These are phyloP conservation scores for Streptanthus diversifolius DNA, from an alignment of 345 rosid species.

Conservation along the genomic window DNA sequence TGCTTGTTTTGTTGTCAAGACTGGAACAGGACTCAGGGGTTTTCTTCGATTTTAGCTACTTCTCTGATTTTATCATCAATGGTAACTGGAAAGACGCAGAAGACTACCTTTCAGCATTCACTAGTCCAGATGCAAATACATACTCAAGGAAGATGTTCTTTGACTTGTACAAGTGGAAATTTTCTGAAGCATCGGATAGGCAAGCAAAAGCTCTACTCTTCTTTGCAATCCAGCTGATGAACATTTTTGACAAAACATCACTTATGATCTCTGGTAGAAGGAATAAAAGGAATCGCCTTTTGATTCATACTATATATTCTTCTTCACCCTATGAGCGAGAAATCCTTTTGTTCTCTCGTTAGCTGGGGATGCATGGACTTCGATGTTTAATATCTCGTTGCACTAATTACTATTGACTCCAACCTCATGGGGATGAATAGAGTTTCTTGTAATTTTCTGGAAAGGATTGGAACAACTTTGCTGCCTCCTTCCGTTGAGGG, in stretches of 20 bases:
- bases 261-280: not conserved
- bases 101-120: conserved; percentile 39
- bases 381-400: not conserved
- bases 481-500: not conserved
- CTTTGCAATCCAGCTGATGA: not conserved
- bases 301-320: not conserved
- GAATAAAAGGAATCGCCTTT: not conserved
- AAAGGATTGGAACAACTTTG: not conserved
- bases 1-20: conserved; percentile 17
- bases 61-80: conserved; percentile 16
- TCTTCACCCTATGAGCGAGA: not conserved
- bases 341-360: not conserved
- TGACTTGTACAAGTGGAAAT: conserved; percentile 30
- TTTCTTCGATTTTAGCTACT: conserved; percentile 32
- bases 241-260: not conserved
- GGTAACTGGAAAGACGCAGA: conserved; percentile 40
- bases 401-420: not conserved
- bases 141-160: conserved; percentile 35
- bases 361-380: not conserved
- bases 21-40: conserved; percentile 39
- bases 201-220: not conserved
- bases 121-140: conserved; percentile 19
- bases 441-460: not conserved
- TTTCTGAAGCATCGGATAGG: conserved; percentile 28
- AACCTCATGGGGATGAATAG: not conserved